These are phyloP conservation scores for Saccharomyces hybrid DNA, from an alignment of 1,139 yeast genomes.

Conservation along the genomic window DNA sequence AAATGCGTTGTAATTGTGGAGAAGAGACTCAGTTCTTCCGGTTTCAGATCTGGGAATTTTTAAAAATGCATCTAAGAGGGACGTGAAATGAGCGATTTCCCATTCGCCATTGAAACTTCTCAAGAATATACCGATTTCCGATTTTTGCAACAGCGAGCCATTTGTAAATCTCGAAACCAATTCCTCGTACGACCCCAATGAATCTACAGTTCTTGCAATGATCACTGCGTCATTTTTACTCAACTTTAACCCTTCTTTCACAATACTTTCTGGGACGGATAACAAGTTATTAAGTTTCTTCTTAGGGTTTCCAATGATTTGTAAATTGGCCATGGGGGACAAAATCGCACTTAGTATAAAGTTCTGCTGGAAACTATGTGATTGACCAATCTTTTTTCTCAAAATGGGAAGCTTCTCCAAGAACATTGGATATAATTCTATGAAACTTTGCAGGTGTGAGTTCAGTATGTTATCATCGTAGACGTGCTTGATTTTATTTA, in stretches of 20 bases:
- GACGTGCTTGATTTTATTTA: conserved; percentile 10
- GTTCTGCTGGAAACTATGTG: conserved; percentile 15
- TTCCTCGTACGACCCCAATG: conserved; percentile 25
- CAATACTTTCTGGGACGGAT: conserved; percentile 34
- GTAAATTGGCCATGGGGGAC: conserved; percentile 19
- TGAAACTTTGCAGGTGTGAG: conserved; percentile 14
- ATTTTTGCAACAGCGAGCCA: conserved; percentile 35
- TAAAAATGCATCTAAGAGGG: conserved; percentile 18
- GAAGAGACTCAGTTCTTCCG: conserved; percentile 6
- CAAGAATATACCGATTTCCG: conserved; percentile 54
- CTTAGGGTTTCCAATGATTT: conserved; percentile 22
- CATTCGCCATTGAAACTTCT: conserved; percentile 48
- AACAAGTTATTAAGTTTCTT: conserved; percentile 22
- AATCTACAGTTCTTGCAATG: conserved; percentile 39
- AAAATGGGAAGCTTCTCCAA: conserved; percentile 8
- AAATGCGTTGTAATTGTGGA: conserved; percentile 35
- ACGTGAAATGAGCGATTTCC: conserved; percentile 36
- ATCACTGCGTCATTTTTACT: conserved; percentile 51
- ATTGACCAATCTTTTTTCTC: conserved; percentile 5
- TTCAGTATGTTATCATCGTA: conserved; percentile 14
- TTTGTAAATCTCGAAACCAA: conserved; percentile 19
- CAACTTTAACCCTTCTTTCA: conserved; percentile 65
- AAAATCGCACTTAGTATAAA: conserved; percentile 20
- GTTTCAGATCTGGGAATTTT: conserved; percentile 7
- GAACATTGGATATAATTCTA: conserved; percentile 9